A percentile compares a stretch with the other conserved stretches of the same genome.
These are phyloP conservation scores for Exophiala xenobiotica DNA, from an alignment of 2,329 filamentous ascomycete species.

Conservation along the genomic window DNA sequence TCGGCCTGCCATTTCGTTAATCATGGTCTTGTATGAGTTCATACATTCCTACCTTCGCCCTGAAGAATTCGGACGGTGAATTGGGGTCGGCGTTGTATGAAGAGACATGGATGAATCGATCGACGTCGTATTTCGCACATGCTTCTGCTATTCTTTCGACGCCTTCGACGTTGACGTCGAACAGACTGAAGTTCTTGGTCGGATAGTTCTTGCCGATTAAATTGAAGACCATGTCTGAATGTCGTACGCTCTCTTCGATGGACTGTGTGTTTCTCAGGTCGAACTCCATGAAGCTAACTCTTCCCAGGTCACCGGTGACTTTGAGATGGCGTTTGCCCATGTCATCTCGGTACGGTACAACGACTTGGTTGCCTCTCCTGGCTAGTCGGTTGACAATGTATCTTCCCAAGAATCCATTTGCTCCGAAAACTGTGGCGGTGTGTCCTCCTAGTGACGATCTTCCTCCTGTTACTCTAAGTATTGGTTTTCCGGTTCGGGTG, in stretches of 20 bases:
- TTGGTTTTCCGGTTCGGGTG: constrained; percentile 93
- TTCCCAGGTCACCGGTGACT: constrained; percentile 88
- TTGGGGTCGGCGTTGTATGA: constrained; percentile 83
- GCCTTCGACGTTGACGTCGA: constrained; percentile 91
- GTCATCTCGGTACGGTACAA: constrained; percentile 92
- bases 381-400: constrained; percentile 97
- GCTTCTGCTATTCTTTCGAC: constrained; percentile 89
- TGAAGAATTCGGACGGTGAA: constrained; percentile 84
- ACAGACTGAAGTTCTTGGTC: constrained; percentile 94
- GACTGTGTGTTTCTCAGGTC: constrained; percentile 92
- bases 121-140: constrained; percentile 95
- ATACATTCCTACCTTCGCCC: constrained; percentile 67
- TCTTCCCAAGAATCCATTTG: constrained; percentile 89
- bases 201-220: constrained; percentile 91
- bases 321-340: constrained; percentile 98
- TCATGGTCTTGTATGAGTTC: constrained; percentile 9
- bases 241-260: constrained; percentile 92
- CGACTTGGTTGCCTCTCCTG: constrained; percentile 87
- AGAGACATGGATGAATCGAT: constrained; percentile 94
- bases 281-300: constrained; percentile 88
- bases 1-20: constrained; percentile 55
- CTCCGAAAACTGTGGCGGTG: constrained; percentile 96
- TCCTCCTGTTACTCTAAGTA: constrained; percentile 84
- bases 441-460: constrained; percentile 78
- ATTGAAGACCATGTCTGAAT: constrained; percentile 98